Evolutionary conservation across 2,329 filamentous ascomycete species (phyloP).

Genomic region (Xylaria sp.): DNA sequence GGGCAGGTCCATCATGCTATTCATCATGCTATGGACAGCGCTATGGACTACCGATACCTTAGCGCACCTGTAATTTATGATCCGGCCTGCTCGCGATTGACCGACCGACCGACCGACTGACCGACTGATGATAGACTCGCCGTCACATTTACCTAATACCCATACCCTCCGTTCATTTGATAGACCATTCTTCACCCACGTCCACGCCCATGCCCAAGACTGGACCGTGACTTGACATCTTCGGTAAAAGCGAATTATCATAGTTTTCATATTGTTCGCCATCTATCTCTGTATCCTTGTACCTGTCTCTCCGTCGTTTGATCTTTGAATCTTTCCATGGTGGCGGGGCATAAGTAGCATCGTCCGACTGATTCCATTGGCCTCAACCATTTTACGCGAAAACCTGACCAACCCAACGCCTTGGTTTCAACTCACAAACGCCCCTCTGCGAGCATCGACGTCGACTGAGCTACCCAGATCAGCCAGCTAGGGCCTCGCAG

Average conservation of each 20-base stretch:
- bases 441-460: background rate
- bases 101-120: background rate
- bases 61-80: background rate
- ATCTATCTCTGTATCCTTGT: background rate
- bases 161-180: background rate
- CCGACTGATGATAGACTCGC: background rate
- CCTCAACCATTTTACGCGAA: conserved; percentile 1
- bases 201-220: too few species aligned
- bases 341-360: conserved; percentile 16
- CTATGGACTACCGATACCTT: background rate
- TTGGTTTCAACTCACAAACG: background rate
- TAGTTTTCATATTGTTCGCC: background rate
- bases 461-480: too few species aligned
- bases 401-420: conserved; percentile 1
- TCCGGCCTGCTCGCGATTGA: conserved; percentile 16
- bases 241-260: background rate
- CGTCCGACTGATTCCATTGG: conserved; percentile 13
- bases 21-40: background rate
- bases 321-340: background rate
- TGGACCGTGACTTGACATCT: background rate
- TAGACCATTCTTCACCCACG: background rate
- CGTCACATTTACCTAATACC: conserved; percentile 27
- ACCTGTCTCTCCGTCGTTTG: background rate
- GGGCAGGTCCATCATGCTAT: background rate
- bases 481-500: background rate